Base-by-base conservation (phyloP, 164 flowering plant species). In the Stephania yunnanensis region DNA sequence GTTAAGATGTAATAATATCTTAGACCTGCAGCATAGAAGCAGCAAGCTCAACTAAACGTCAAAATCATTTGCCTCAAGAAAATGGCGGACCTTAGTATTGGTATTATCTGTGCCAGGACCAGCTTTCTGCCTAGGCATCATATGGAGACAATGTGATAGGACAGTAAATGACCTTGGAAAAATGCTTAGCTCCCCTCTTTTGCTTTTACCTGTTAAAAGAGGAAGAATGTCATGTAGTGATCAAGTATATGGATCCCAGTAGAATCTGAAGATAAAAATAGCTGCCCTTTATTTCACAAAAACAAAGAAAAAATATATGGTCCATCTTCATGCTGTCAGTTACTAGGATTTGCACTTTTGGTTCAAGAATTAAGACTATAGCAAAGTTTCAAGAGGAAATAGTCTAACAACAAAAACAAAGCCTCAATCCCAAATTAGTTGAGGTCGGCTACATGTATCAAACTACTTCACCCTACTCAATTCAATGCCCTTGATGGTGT, bases 171-270 rank as follows among this genome's bases (percentile, higher is more conserved):
- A 79, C 78, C 80, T 89, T 13, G 99, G 97, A 67, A 95, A 95
- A 67, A 95, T 85, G 80, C 97, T 93, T 8, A 95, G 83, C 85
- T 95, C 99, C 29, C 99, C 99, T 73, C 86, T 90, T 82, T 89
- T 92, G 72, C 90, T 88, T 82, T 91, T 95, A 20, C 99, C 99
- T 95, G 78, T 48, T 44, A 31, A 71, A 61, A 42, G 69, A 68
- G 63, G 25, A 53, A 55, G 10, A 53, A 74, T 58, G 22, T 50
- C 66, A 20, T 45, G 68, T 58, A 53, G 29, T 20, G 10, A 9
- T 70, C 76, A 12, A 46, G 68, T 44, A 53, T 7, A 74, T 61
- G 52, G 67, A 29, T 22, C 53, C 66, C 25, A 11, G 11, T 8
- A 20, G 69, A 73, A 58, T 58, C 64, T 15, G 20, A 15, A 58